Conservation (phyloP, 768 basidiomycete genomes). For the Pleurotus giganteus region DNA sequence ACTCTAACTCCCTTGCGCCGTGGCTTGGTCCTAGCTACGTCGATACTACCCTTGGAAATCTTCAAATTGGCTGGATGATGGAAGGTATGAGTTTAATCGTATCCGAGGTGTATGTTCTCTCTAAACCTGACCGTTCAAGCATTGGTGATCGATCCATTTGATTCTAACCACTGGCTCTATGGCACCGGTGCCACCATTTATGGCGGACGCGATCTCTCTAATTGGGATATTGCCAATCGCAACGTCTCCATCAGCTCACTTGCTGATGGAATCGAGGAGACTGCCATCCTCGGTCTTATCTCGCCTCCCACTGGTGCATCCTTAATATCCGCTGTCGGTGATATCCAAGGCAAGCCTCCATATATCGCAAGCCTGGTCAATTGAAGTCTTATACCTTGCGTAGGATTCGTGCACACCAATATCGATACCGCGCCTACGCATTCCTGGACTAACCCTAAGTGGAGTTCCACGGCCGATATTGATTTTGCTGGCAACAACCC, state of each 20-base stretch:
- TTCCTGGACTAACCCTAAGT: constrained; percentile 31
- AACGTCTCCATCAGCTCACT: constrained; percentile 40
- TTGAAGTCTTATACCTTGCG: too few species aligned
- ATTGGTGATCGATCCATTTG: constrained; percentile 41
- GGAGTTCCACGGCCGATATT: constrained; percentile 34
- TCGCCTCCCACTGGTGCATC: constrained; percentile 39
- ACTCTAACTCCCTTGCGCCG: constrained; percentile 36
- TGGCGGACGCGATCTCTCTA: constrained; percentile 35
- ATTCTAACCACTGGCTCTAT: constrained; percentile 45
- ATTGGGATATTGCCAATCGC: constrained; percentile 36
- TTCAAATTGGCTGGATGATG: constrained; percentile 45
- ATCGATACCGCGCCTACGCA: constrained; percentile 30
- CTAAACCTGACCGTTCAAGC: constrained; percentile 3
- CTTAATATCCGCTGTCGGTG: constrained; percentile 31
- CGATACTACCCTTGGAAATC: constrained; percentile 19
- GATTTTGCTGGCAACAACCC: constrained; percentile 43
- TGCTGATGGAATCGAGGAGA: constrained; percentile 43
- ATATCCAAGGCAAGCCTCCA: constrained; percentile 28
- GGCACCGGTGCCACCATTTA: constrained; percentile 43
- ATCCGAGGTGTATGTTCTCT: not conserved
- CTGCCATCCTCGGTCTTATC: constrained; percentile 34
- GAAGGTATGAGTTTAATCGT: constrained; percentile 22
- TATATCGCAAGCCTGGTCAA: not conserved
- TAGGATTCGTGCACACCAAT: constrained; percentile 34
- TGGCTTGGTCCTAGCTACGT: constrained; percentile 35